Evolutionary conservation across 139 green algal species (phyloP).

Genomic region (Auxenochlorella pyrenoidosa): DNA sequence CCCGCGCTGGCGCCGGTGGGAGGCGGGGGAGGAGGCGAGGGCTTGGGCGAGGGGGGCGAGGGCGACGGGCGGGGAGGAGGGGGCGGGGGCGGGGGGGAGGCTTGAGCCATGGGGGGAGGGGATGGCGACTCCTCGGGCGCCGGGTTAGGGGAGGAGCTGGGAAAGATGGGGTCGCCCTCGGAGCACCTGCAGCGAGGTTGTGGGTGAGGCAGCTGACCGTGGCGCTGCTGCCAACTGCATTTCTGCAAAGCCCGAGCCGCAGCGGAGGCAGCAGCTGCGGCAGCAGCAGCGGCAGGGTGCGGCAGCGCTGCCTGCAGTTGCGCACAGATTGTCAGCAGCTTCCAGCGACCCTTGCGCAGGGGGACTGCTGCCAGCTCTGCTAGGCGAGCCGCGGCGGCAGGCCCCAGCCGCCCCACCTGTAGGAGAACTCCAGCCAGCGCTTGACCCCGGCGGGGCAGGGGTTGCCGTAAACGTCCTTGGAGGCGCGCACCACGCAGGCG

Average conservation of each 20-base stretch:
- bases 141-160: not conserved
- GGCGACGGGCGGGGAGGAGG: not conserved
- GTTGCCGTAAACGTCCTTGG: not conserved
- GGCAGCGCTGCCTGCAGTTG: too few relatives aligned
- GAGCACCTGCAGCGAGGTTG: not conserved
- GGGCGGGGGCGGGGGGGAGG: not conserved
- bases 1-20: not conserved
- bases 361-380: not conserved
- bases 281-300: too few relatives aligned
- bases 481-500: constrained; percentile 3
- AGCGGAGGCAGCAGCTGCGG: too few relatives aligned
- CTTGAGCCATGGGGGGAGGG: not conserved
- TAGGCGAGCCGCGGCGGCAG: not conserved
- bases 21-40: not conserved
- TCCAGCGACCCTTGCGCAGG: too few relatives aligned
- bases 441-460: not conserved
- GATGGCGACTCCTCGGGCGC: not conserved
- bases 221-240: too few relatives aligned
- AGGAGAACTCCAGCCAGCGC: not conserved
- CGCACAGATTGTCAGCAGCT: too few relatives aligned
- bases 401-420: not conserved
- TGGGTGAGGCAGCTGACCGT: too few relatives aligned
- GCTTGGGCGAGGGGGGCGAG: not conserved
- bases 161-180: not conserved
- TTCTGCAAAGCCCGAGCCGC: too few relatives aligned